Base-by-base conservation (phyloP, 768 basidiomycete genomes). In the Paxillus ammoniavirescens region DNA sequence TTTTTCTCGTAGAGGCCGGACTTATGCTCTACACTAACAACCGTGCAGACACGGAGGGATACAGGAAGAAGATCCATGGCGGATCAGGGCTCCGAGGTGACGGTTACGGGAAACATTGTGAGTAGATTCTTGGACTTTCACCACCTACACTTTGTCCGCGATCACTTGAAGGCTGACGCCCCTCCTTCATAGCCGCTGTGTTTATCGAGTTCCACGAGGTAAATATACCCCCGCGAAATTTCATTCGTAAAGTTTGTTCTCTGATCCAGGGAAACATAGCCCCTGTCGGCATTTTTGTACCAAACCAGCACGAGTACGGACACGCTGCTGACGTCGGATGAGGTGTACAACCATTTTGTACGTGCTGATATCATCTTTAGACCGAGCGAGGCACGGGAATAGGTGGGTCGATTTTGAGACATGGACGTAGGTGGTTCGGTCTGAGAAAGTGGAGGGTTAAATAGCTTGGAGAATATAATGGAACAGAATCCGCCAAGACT, bases 11-110 rank as follows among this genome's bases (percentile, higher is more conserved):
- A 90, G 89, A 91, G 67, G 80, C 77, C 8, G 88, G 88, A 12
- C 77, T 87, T 36, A 89, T 89, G 79, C 84, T 89, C 60, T 90
- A 90, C 65, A 78, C 86, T 3, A 83, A 84, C 63, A 81, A 79
- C 46, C 70, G 80, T 50, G 72, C 82, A 13, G 69, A 77, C 45
- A 66, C 74, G 15, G 64, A 70, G 15, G 76, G 74, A 14, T 80
- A 82, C 31, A 77, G 84, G 42, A 89, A 90, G 75, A 81, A 79
- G 66, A 85, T 88, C 35, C 89, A 91, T 61, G 87, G 88, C 15
- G 87, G 88, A 2, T 82, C 80, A n/a, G 87, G 87, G 21, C 68
- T 72, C 17, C 69, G 64, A 45, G 81, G 81, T 1, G 81, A 84
- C 52, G 81, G 83, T 6, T 89, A 90, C 63, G 70, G 73, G 33